Conservation (phyloP, 345 rosid species). For the Sisymbrium irio region DNA sequence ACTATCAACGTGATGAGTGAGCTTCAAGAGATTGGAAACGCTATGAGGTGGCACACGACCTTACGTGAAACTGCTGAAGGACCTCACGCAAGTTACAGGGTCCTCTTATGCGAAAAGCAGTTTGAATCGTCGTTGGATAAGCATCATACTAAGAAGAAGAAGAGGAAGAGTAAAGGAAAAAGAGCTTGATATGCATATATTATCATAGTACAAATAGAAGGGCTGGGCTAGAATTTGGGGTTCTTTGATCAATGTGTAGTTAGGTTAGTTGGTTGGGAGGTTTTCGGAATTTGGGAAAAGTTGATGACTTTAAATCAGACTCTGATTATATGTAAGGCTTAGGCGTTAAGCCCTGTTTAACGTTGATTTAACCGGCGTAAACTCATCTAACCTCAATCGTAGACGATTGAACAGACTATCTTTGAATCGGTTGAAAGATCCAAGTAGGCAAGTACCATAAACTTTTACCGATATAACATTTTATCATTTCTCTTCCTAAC, state of each 20-base stretch:
- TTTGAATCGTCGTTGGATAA: slow-evolving; percentile 25
- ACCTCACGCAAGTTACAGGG: slow-evolving; percentile 88
- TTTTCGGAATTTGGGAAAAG: not conserved
- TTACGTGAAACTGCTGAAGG: slow-evolving; percentile 89
- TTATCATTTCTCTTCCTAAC: not conserved
- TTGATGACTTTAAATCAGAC: not conserved
- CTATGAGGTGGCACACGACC: slow-evolving; percentile 72
- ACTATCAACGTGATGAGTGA: slow-evolving; percentile 69
- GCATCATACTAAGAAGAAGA: slow-evolving; percentile 17
- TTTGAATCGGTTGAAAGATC: not conserved
- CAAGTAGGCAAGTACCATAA: too few species aligned
- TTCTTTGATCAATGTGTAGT: not conserved
- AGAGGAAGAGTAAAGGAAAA: slow-evolving; percentile 23
- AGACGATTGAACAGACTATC: not conserved
- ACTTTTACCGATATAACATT: not conserved
- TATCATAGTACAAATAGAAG: not conserved
- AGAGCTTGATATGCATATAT: slow-evolving; percentile 7
- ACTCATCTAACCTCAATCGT: not conserved
- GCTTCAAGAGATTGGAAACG: slow-evolving; percentile 69
- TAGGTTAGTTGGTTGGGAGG: slow-evolving; percentile 4
- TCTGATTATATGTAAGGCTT: not conserved
- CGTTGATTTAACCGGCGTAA: not conserved
- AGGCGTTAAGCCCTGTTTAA: not conserved
- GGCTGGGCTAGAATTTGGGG: not conserved
- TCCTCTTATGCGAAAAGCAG: slow-evolving; percentile 71